Percentiles rank a stretch among this genome's conserved stretches.
phyloP scores from a whole-genome alignment of 352 stramenopile genomes.

The Phytophthora litchii region DNA sequence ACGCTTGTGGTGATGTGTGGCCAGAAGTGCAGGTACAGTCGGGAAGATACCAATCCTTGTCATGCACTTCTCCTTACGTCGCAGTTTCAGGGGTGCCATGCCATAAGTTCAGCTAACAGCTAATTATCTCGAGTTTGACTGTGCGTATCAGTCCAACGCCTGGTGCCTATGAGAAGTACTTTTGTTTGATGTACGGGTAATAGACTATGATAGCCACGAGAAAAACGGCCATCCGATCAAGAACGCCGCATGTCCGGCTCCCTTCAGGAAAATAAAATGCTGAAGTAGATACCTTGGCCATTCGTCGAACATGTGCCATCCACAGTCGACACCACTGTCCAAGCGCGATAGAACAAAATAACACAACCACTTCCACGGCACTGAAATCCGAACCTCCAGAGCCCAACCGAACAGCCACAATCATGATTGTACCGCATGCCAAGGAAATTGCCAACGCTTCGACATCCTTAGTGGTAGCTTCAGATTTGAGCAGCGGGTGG shows the following conservation, averaged over 20 bases:
- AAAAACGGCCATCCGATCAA: constrained; percentile 53
- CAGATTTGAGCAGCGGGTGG: constrained; percentile 30
- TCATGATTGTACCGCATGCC: constrained; percentile 39
- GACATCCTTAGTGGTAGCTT: constrained; percentile 29
- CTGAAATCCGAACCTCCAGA: constrained; percentile 29
- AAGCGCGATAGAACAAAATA: constrained; percentile 46
- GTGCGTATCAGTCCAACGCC: neutral
- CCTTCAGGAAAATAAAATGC: constrained; percentile 50
- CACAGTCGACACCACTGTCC: constrained; percentile 47
- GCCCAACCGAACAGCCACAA: constrained; percentile 37
- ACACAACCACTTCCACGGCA: constrained; percentile 40
- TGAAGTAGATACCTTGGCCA: constrained; percentile 50
- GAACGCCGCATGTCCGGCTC: constrained; percentile 39
- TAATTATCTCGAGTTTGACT: neutral
- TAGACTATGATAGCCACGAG: constrained; percentile 53
- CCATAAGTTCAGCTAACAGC: neutral
- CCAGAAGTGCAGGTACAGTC: constrained; percentile 14
- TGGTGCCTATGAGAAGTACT: constrained; percentile 25
- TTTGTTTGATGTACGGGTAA: constrained; percentile 58
- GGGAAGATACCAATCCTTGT: neutral
- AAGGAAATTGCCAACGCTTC: constrained; percentile 43
- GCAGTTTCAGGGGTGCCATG: neutral
- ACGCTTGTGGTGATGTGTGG: constrained; percentile 18
- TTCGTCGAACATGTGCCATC: constrained; percentile 44
- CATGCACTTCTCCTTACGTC: neutral